These are phyloP conservation scores for Yamadazyma sp. DNA, from an alignment of 805 yeast species.

Conservation along the genomic window DNA sequence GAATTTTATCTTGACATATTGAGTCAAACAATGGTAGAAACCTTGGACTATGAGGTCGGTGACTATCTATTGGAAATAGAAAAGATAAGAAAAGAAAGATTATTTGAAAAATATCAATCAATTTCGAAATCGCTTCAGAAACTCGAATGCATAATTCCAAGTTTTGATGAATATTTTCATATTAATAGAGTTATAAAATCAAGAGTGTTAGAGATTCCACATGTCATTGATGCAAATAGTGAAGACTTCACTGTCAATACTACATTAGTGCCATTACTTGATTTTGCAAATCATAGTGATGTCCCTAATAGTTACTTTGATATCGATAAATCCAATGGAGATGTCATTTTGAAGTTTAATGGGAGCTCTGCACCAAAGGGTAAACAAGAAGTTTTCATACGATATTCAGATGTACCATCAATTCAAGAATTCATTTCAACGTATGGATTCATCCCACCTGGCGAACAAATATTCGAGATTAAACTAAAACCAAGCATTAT, in stretches of 20 bases:
- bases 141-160: conserved; percentile 3
- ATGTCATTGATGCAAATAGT: conserved; percentile 44
- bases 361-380: conserved; percentile 2
- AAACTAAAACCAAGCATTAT: conserved; percentile 9
- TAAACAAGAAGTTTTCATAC: conserved; percentile 11
- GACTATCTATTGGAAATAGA: conserved; percentile 10
- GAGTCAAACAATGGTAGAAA: conserved; percentile 13
- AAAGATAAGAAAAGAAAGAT: conserved; percentile 4
- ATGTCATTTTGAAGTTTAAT: conserved; percentile 59
- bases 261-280: conserved; percentile 63
- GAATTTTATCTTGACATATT: conserved; percentile 19
- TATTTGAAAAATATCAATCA: conserved; percentile 12
- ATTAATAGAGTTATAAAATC: conserved; percentile 51
- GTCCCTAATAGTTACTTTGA: conserved; percentile 56
- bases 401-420: conserved; percentile 9
- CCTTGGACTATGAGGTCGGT: conserved; percentile 7
- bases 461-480: conserved; percentile 9
- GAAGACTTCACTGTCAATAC: conserved; percentile 36
- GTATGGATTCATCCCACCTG: conserved; percentile 31
- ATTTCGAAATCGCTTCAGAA: conserved; percentile 7
- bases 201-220: conserved; percentile 64
- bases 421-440: conserved; percentile 21
- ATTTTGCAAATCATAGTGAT: conserved; percentile 59
- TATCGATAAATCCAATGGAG: conserved; percentile 44
- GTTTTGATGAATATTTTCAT: conserved; percentile 18